A percentile compares a stretch with the other conserved stretches of the same genome.
These are phyloP conservation scores for Sphenostylis stenocarpa DNA, from an alignment of 306 rosid species.

Conservation along the genomic window DNA sequence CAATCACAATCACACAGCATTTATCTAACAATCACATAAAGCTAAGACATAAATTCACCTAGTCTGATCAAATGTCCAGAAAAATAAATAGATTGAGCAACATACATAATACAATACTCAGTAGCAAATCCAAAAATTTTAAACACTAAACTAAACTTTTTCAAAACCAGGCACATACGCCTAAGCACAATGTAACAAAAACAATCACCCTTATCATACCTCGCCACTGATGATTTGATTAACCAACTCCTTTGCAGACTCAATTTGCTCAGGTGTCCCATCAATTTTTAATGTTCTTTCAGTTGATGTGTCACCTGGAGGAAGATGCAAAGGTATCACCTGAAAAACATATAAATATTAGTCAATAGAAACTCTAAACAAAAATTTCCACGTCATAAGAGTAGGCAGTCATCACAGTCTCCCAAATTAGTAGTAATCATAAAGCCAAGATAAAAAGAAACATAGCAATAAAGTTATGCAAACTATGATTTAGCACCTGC, in stretches of 20 bases:
- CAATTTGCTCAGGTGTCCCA: slow-evolving; percentile 81
- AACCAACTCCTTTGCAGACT: slow-evolving; percentile 79
- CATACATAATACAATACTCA: neutral
- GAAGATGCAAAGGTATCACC: slow-evolving; percentile 96
- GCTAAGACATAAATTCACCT: neutral
- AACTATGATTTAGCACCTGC: neutral
- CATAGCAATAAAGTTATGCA: neutral
- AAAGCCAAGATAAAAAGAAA: neutral
- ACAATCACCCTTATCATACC: slow-evolving; percentile 1
- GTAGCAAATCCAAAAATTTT: neutral
- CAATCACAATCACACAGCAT: slow-evolving; percentile 5
- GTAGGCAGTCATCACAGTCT: neutral
- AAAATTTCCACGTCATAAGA: neutral
- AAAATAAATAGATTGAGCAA: neutral
- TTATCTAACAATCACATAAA: slow-evolving; percentile 10
- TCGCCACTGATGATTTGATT: slow-evolving; percentile 72
- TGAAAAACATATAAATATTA: slow-evolving; percentile 12
- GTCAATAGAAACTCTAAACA: neutral
- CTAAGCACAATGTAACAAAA: neutral
- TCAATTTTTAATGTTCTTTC: slow-evolving; percentile 91
- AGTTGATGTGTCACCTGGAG: slow-evolving; percentile 83
- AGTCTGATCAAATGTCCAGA: neutral
- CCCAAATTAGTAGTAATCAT: neutral
- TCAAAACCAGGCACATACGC: slow-evolving; percentile 9
- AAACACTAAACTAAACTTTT: neutral